Evolutionary conservation across 306 rosid species (phyloP), one percentile per base, ranked within the genome.

Genomic region (Trifolium pratense): DNA sequence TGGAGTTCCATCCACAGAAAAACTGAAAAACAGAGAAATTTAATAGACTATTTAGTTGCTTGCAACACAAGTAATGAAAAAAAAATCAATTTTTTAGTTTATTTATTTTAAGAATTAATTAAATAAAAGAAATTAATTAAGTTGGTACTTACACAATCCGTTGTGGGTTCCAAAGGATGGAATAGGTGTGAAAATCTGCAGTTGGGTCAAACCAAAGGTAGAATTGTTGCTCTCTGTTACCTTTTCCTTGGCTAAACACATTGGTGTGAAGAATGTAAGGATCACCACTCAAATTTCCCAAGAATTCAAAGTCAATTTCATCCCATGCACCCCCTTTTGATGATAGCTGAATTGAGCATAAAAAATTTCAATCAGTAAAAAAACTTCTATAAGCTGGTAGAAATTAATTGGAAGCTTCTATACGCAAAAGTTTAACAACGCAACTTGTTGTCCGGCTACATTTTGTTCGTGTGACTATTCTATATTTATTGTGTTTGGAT

Each of bases 1-100:
- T 16, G 96, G 93, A 12, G 76, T 88, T 0, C 91, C 96, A 88
- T 90, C 96, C 18, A 88, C 83, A 55, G 76, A 88, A 45, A 88
- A 79, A 0, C 96, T 90, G 79, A 4, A 59, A 49, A 11, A 13
- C 3, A n/a, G 5, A 63, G 6, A 6, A 48, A n/a, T n/a, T 29
- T 4, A 29, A 48, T 11, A 13, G 49, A 12, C 49, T 43, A 43
- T 13, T 43, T 43, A 43, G 49, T 43, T 43, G 7, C 49, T 43
- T 43, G 16, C 49, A 13, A 43, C 49, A 13, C 49, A 43, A 43
- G 16, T 43, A 43, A 43, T 43, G 6, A 39, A 39, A 39, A 39
- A 36, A 39, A 39, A 39, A 9, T 9, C 13, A 39, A 39, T 13
- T 43, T 43, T 42, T 42, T 42, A 0, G 3, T 43, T 43, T 5